Conservation (phyloP, 1,139 yeast genomes). For the Candida pseudocylindracea region DNA sequence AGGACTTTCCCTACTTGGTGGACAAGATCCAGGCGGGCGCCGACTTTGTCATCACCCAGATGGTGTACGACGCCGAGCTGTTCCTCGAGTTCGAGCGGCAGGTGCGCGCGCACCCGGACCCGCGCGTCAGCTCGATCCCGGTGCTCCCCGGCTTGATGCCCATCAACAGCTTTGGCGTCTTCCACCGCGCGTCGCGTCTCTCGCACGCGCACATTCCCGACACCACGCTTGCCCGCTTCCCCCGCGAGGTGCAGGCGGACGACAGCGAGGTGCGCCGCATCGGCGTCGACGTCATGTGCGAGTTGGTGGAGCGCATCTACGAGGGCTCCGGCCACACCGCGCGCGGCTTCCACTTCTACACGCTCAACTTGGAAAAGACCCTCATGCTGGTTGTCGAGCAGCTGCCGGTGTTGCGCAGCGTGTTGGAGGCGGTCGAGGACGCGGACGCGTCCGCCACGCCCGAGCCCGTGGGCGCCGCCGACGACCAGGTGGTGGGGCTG, state of each 20-base stretch:
- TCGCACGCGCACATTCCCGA: conserved; percentile 77
- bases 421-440: conserved; percentile 2
- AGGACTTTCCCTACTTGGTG: conserved; percentile 51
- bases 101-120: conserved; percentile 13
- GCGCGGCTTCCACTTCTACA: conserved; percentile 76
- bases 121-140: conserved; percentile 16
- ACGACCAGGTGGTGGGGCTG: conserved; percentile 19
- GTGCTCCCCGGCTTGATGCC: conserved; percentile 93
- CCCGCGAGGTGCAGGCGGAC: conserved; percentile 31
- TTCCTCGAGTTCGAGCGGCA: conserved; percentile 16
- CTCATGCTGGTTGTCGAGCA: conserved; percentile 64
- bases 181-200: conserved; percentile 71
- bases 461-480: conserved; percentile 9
- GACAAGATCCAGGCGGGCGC: conserved; percentile 26
- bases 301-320: conserved; percentile 37
- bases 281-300: conserved; percentile 56
- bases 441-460: conserved; percentile 11
- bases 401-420: conserved; percentile 21
- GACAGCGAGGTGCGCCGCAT: conserved; percentile 70
- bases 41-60: conserved; percentile 20
- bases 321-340: conserved; percentile 28
- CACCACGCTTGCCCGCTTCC: conserved; percentile 14
- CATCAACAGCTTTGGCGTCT: conserved; percentile 71
- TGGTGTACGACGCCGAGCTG: conserved; percentile 19
- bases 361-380: conserved; percentile 75